Conservation (phyloP, 1,284 basidiomycete species). For the Exobasidium cylindrosporum region DNA sequence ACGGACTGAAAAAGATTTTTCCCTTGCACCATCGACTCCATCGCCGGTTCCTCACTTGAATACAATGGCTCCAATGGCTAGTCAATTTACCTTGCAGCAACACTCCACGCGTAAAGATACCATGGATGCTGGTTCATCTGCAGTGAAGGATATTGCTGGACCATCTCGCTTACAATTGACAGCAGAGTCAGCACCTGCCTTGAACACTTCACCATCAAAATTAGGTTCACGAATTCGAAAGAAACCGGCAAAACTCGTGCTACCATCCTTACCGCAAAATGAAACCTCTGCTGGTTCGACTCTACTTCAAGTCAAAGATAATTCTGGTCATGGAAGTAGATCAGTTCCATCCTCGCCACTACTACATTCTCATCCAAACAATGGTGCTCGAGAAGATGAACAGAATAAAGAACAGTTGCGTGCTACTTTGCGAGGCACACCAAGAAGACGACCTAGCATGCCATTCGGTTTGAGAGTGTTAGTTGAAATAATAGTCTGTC, state of each 20-base stretch:
- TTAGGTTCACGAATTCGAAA: slow-evolving; percentile 18
- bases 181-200: too few relatives aligned
- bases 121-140: background rate
- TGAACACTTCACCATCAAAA: background rate
- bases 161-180: background rate
- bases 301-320: slow-evolving; percentile 4
- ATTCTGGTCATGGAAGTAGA: slow-evolving; percentile 20
- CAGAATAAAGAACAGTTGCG: slow-evolving; percentile 21
- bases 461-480: slow-evolving; percentile 23
- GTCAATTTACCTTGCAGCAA: background rate
- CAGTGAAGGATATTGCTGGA: background rate
- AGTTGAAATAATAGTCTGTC: background rate
- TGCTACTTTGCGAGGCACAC: slow-evolving; percentile 46
- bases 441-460: slow-evolving; percentile 42
- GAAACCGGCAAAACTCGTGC: slow-evolving; percentile 27
- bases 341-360: slow-evolving; percentile 35
- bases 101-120: background rate
- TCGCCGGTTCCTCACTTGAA: background rate
- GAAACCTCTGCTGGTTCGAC: slow-evolving; percentile 13
- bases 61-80: background rate
- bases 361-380: slow-evolving; percentile 1
- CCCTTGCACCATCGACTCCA: background rate
- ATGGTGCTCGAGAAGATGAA: slow-evolving; percentile 26
- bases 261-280: slow-evolving; percentile 21
- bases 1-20: background rate